Evolutionary conservation across 805 yeast genomes (phyloP), one percentile per base, ranked within the genome.

Genomic region (Schizosaccharomyces cryophilus): DNA sequence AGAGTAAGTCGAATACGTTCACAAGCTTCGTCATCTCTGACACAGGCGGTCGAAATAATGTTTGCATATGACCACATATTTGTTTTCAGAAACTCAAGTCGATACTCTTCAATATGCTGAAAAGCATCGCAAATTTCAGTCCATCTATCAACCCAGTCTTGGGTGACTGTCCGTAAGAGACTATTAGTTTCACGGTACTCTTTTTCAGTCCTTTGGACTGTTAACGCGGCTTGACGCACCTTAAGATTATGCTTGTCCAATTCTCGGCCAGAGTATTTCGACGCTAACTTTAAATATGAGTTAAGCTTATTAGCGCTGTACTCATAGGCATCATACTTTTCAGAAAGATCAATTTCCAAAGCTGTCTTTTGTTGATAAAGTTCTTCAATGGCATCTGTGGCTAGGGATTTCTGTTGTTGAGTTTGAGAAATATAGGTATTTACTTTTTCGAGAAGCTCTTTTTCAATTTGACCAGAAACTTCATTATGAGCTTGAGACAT

Each of bases 61-160:
- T 87, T 87, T 58, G 90, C 81, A 67, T 76, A 86, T 54, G 81
- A 84, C 85, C 95, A 87, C 63, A 87, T 70, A 65, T 82, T 85
- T 19, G 83, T 74, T 66, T 85, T 83, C 62, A 84, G 67, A 64
- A 81, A 77, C 66, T 83, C 83, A 61, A 85, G 78, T 64, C 89
- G 77, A 67, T 84, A 87, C 59, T 80, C 79, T 68, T 87, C 95
- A 58, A 84, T 70, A 61, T 73, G 77, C 70, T 87, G 88, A 64
- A 83, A 74, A 64, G 77, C 64, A 64, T 77, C 80, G 56, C 86
- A 77, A 0, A 84, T 75, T 4, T 74, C 68, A 62, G 76, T 74
- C 95, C 95, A 87, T 65, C 86, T 88, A 38, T 79, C 71, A 61
- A 78, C 77, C 83, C 87, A 87, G 2, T 76, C 69, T 45, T 82